A percentile compares a stretch with the other conserved stretches of the same genome.
These are phyloP conservation scores for Durotheca rogersii DNA, from an alignment of 495 filamentous ascomycete species.

Conservation along the genomic window DNA sequence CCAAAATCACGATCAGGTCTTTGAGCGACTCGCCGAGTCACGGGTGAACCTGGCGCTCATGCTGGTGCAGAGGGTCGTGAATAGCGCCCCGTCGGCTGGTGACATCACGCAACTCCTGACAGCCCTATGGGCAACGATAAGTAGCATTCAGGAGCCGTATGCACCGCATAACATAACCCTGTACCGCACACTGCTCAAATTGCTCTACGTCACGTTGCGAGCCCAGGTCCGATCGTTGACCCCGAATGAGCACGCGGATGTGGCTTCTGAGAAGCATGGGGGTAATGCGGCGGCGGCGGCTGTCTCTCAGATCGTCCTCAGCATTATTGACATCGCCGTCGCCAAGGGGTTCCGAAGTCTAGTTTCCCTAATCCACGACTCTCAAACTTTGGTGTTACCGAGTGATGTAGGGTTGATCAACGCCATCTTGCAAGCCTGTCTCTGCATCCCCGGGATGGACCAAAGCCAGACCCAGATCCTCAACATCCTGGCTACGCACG, in stretches of 20 bases:
- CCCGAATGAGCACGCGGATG: slow-evolving; percentile 26
- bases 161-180: slow-evolving; percentile 64
- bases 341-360: slow-evolving; percentile 77
- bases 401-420: slow-evolving; percentile 84
- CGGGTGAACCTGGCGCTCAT: slow-evolving; percentile 75
- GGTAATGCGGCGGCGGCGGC: slow-evolving; percentile 39
- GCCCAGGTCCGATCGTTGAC: slow-evolving; percentile 42
- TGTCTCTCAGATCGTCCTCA: slow-evolving; percentile 59
- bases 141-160: slow-evolving; percentile 63
- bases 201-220: slow-evolving; percentile 79
- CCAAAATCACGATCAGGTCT: slow-evolving; percentile 69
- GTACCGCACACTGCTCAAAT: slow-evolving; percentile 77
- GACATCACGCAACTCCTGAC: slow-evolving; percentile 64
- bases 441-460: slow-evolving; percentile 68
- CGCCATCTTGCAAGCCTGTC: slow-evolving; percentile 79
- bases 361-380: slow-evolving; percentile 69
- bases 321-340: slow-evolving; percentile 75
- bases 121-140: slow-evolving; percentile 67
- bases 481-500: slow-evolving; percentile 61
- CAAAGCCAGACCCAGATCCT: slow-evolving; percentile 64
- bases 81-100: slow-evolving; percentile 56
- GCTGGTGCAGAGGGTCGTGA: slow-evolving; percentile 72
- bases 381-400: slow-evolving; percentile 49
- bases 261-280: slow-evolving; percentile 30
- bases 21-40: slow-evolving; percentile 66